Percentiles rank a stretch among this genome's conserved stretches.
Evolutionary conservation across 192 early-diverging fungal species (phyloP).

Genomic region (Coemansia sp.): DNA sequence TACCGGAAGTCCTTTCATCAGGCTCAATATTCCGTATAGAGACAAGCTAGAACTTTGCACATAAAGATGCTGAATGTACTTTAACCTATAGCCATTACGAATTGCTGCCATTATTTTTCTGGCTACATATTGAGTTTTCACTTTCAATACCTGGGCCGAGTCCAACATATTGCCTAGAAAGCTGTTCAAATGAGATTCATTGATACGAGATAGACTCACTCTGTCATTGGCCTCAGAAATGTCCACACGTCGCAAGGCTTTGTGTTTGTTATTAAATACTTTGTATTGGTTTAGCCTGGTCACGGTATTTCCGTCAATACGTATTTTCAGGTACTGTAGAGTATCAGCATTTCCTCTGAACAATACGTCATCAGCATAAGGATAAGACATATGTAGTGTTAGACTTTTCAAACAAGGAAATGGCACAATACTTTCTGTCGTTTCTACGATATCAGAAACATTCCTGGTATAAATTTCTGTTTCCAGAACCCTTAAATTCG

Average conservation of each 20-base stretch:
- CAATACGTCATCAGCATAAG: slow-evolving; percentile 8
- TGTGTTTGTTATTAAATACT: neutral
- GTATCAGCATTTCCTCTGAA: slow-evolving; percentile 11
- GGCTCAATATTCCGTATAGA: neutral
- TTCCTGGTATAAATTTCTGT: no score
- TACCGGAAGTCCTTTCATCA: neutral
- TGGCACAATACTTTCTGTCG: neutral
- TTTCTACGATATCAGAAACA: neutral
- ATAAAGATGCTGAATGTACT: neutral
- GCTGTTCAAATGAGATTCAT: neutral
- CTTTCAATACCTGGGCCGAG: neutral
- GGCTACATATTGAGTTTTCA: no score
- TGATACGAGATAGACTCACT: no score
- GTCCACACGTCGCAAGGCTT: neutral
- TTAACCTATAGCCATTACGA: neutral
- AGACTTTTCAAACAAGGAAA: slow-evolving; percentile 5
- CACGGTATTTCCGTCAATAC: neutral
- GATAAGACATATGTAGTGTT: neutral
- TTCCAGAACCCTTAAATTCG: slow-evolving; percentile 1
- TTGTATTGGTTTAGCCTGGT: neutral
- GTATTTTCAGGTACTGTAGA: neutral
- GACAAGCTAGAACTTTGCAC: neutral
- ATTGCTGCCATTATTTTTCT: neutral
- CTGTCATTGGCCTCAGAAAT: neutral
- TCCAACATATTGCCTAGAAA: neutral